Conservation (phyloP, 2,329 filamentous ascomycete genomes). For the Exserohilum rostratum region DNA sequence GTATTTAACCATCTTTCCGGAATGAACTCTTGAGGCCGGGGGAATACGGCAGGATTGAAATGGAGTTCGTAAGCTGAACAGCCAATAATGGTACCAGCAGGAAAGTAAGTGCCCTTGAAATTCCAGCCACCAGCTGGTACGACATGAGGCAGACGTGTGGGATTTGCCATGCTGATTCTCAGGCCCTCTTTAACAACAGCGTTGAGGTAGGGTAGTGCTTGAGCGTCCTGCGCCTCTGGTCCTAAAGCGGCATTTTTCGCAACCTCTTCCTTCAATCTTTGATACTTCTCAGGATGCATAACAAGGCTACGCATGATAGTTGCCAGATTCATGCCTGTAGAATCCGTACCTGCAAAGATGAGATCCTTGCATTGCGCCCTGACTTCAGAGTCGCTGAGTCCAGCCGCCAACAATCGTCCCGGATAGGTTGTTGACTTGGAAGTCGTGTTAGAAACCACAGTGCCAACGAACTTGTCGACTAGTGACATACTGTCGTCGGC, state of each 20-base stretch:
- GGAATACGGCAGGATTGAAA: slow-evolving; percentile 28
- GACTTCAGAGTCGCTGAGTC: slow-evolving; percentile 53
- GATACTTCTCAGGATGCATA: slow-evolving; percentile 27
- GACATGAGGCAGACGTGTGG: slow-evolving; percentile 37
- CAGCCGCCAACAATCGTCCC: slow-evolving; percentile 54
- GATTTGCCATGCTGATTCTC: slow-evolving; percentile 52
- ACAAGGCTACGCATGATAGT: slow-evolving; percentile 28
- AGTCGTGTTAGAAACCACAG: slow-evolving; percentile 46
- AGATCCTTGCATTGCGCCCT: slow-evolving; percentile 61
- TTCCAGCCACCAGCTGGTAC: slow-evolving; percentile 37
- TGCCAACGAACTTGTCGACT: slow-evolving; percentile 54
- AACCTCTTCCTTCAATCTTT: slow-evolving; percentile 29
- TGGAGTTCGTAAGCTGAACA: slow-evolving; percentile 39
- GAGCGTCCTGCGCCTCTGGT: slow-evolving; percentile 18
- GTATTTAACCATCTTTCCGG: slow-evolving; percentile 45
- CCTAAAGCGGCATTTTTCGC: slow-evolving; percentile 17
- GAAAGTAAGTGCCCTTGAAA: slow-evolving; percentile 34
- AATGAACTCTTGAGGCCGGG: slow-evolving; percentile 21
- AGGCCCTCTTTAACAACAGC: slow-evolving; percentile 56
- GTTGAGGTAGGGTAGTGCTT: slow-evolving; percentile 52
- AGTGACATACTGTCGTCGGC: slow-evolving; percentile 44
- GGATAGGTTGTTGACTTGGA: slow-evolving; percentile 54
- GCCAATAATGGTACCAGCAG: slow-evolving; percentile 32
- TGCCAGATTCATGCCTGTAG: slow-evolving; percentile 37
- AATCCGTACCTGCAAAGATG: slow-evolving; percentile 41